Conservation (phyloP, 2,329 filamentous ascomycete species). For the Lasiodiplodia theobromae region DNA sequence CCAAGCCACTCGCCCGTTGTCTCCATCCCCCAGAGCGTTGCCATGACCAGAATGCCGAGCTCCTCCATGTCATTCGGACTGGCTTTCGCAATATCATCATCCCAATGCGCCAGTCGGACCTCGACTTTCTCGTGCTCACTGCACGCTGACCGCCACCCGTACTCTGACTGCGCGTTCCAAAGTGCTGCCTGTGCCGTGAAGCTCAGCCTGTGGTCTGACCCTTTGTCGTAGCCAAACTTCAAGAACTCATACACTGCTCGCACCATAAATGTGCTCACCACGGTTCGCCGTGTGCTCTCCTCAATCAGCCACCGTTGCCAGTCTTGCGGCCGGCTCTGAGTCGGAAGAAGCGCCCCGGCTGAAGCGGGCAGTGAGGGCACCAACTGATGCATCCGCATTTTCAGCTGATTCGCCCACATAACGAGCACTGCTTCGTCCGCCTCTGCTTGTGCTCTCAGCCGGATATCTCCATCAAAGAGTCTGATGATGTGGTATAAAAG, state of each 20-base stretch:
- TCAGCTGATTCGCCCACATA: constrained; percentile 36
- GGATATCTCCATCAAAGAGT: constrained; percentile 39
- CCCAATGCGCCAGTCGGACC: constrained; percentile 25
- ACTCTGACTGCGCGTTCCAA: constrained; percentile 32
- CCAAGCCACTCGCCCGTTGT: constrained; percentile 31
- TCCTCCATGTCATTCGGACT: constrained; percentile 33
- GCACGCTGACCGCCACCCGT: constrained; percentile 29
- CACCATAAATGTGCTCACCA: constrained; percentile 41
- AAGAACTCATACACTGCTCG: constrained; percentile 41
- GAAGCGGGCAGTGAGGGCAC: neutral
- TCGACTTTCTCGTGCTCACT: constrained; percentile 29
- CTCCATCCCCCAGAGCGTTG: constrained; percentile 31
- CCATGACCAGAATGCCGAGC: constrained; percentile 33
- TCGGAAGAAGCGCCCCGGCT: neutral
- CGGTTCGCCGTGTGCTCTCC: constrained; percentile 43
- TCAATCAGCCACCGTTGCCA: constrained; percentile 40
- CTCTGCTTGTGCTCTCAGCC: constrained; percentile 36
- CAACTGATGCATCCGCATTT: constrained; percentile 11
- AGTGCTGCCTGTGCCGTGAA: constrained; percentile 33
- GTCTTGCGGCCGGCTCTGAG: constrained; percentile 21
- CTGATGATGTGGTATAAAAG: constrained; percentile 40
- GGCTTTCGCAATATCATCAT: constrained; percentile 30
- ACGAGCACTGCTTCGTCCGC: constrained; percentile 34
- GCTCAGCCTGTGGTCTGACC: constrained; percentile 13
- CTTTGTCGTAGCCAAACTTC: constrained; percentile 30